phyloP scores from a whole-genome alignment of 2,329 filamentous ascomycete species.

The Ceratocystis albifundus region DNA sequence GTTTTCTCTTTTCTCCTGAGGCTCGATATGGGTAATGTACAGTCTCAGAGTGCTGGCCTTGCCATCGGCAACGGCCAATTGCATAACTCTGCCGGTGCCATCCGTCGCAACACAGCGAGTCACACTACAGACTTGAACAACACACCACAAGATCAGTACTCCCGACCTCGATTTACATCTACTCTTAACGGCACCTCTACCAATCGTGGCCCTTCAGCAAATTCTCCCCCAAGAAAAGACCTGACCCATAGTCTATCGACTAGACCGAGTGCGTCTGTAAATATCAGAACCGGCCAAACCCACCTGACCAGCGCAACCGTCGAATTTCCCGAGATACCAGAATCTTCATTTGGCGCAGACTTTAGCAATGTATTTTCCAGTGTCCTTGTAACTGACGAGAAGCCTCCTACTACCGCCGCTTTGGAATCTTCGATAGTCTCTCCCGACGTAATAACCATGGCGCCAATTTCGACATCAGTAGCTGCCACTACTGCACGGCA shows the following conservation, averaged over 20 bases:
- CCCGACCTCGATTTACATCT: neutral
- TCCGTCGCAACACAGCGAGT: neutral
- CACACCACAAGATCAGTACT: neutral
- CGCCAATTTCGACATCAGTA: neutral
- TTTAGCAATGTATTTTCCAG: neutral
- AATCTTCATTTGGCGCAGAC: slow-evolving; percentile 10
- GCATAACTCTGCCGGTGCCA: neutral
- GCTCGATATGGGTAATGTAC: neutral
- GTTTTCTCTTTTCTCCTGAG: neutral
- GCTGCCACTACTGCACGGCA: neutral
- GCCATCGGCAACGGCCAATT: neutral
- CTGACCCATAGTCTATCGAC: neutral
- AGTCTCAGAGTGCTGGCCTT: neutral
- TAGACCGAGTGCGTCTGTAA: neutral
- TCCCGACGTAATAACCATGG: neutral
- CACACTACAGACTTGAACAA: neutral
- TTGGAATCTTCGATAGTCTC: neutral
- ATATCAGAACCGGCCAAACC: neutral
- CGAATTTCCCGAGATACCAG: slow-evolving; percentile 9
- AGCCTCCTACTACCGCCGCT: neutral
- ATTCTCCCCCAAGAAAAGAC: neutral
- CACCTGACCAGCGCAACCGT: neutral
- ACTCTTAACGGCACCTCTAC: neutral
- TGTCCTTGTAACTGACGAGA: neutral
- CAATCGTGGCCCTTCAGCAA: neutral